Base-by-base conservation (phyloP, 1,284 basidiomycete species). In the Cutaneotrichosporon sp. region DNA sequence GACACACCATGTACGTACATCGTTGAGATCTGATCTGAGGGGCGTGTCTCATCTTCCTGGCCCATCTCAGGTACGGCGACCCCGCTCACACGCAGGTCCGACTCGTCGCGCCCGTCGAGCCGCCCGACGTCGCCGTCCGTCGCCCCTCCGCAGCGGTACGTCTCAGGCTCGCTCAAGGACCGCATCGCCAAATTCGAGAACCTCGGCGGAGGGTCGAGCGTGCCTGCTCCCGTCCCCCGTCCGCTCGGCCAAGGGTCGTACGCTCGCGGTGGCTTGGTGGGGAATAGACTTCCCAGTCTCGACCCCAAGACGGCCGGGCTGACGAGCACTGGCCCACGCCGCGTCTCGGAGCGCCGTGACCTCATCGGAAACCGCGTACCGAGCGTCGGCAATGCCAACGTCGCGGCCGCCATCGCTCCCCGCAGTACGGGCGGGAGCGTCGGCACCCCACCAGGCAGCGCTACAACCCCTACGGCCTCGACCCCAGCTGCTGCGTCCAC, bases 131-230 rank as follows among this genome's bases (percentile, higher is more conserved):
- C 56, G 22, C 61, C 65, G 16, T 30, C 14, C 18, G 49, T 36
- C n/a, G 62, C 50, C 60, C 72, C 66, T 40, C 65, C 61, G 7
- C 56, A 62, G 26, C 73, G 76, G 7, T 60, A 71, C 52, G 73
- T 79, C 9, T 75, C 75, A 21, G 74, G 76, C 49, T 77, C 76
- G 3, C 73, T 81, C 58, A 75, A 75, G 68, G 79, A 81, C 63
- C 73, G 79, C 36, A 81, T 81, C 50, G 79, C 79, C 16, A 76
- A 74, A 63, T 81, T 81, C 67, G 76, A 77, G 70, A 77, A 79
- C 49, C 50, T 60, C 32, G 58, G 50, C 13, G 50, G 34, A 8
- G 49, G 50, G 10, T 34, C 34, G 5, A 52, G 22, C 16, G 50
- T 21, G 7, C 50, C 58, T 11, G 58, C 58, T 5, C 57, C 56